Conservation (phyloP, 495 filamentous ascomycete genomes). For the Xylaria castorea region DNA sequence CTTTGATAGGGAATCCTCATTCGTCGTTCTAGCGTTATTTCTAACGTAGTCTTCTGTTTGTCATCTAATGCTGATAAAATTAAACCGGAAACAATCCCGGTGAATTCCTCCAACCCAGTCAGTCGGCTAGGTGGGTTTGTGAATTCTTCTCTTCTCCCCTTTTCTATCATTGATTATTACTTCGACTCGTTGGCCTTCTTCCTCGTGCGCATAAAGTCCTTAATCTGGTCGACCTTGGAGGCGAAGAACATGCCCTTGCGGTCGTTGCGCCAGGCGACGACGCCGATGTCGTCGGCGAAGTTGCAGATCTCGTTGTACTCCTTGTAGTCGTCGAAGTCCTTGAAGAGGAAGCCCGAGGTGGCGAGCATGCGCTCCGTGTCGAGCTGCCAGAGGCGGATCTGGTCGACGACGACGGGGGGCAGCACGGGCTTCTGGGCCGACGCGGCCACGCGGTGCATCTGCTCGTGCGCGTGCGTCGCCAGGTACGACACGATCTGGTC, state of each 20-base stretch:
- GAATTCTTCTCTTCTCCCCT: background rate
- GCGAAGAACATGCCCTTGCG: conserved; percentile 84
- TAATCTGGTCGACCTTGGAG: conserved; percentile 82
- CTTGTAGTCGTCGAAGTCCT: conserved; percentile 75
- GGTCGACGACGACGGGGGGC: conserved; percentile 95
- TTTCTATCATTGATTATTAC: background rate
- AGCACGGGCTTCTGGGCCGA: conserved; percentile 67
- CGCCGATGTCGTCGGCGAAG: conserved; percentile 93
- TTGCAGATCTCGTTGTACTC: conserved; percentile 77
- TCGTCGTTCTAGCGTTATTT: background rate
- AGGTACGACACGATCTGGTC: conserved; percentile 94
- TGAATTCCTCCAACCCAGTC: background rate
- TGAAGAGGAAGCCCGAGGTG: conserved; percentile 83
- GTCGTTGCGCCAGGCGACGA: conserved; percentile 85
- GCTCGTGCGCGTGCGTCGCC: conserved; percentile 86
- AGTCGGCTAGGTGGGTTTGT: background rate
- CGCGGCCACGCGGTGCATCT: conserved; percentile 75
- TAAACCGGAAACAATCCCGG: background rate
- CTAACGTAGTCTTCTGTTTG: background rate
- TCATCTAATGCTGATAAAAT: background rate
- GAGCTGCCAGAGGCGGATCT: conserved; percentile 96
- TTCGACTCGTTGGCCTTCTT: conserved; percentile 49
- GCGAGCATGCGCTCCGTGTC: conserved; percentile 91
- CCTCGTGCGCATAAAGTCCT: conserved; percentile 74
- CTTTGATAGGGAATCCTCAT: background rate